Evolutionary conservation across 2,329 filamentous ascomycete genomes (phyloP).

Genomic region (Cadophora luteo-olivacea): DNA sequence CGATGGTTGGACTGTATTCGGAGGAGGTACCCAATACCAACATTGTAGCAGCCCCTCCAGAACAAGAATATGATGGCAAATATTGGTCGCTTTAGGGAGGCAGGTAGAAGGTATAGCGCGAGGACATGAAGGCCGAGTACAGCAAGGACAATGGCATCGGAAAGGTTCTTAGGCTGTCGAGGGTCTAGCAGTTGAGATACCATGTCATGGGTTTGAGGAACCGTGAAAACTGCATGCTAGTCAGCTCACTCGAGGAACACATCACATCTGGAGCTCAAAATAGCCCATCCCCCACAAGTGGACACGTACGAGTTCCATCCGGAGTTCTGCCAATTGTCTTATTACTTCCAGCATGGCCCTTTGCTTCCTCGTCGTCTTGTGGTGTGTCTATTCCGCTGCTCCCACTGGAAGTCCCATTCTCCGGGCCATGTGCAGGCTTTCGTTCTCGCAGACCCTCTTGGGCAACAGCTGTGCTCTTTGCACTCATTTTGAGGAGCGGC

Average conservation of each 20-base stretch:
- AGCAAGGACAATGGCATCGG: slow-evolving; percentile 79
- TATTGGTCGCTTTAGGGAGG: slow-evolving; percentile 71
- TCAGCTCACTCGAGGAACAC: background rate
- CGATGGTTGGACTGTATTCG: slow-evolving; percentile 90
- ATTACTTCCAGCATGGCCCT: slow-evolving; percentile 54
- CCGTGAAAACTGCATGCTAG: slow-evolving; percentile 77
- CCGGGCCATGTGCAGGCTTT: slow-evolving; percentile 22
- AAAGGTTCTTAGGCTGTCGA: slow-evolving; percentile 92
- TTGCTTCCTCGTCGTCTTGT: slow-evolving; percentile 40
- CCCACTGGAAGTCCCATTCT: slow-evolving; percentile 23
- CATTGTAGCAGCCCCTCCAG: slow-evolving; percentile 92
- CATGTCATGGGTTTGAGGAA: slow-evolving; percentile 98
- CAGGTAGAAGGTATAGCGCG: slow-evolving; percentile 75
- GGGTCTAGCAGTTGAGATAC: slow-evolving; percentile 96
- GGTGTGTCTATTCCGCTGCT: slow-evolving; percentile 30
- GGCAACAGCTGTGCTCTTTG: slow-evolving; percentile 14
- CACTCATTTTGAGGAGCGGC: slow-evolving; percentile 23
- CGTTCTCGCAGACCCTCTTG: slow-evolving; percentile 40
- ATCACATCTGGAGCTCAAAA: background rate
- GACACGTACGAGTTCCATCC: slow-evolving; percentile 80
- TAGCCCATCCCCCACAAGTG: background rate
- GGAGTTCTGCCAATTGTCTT: slow-evolving; percentile 93
- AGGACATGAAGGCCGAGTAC: slow-evolving; percentile 80
- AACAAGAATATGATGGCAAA: slow-evolving; percentile 88
- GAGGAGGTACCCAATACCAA: slow-evolving; percentile 89